Conservation (phyloP, 441 rosid species). For the Dalechampia spathulata region DNA sequence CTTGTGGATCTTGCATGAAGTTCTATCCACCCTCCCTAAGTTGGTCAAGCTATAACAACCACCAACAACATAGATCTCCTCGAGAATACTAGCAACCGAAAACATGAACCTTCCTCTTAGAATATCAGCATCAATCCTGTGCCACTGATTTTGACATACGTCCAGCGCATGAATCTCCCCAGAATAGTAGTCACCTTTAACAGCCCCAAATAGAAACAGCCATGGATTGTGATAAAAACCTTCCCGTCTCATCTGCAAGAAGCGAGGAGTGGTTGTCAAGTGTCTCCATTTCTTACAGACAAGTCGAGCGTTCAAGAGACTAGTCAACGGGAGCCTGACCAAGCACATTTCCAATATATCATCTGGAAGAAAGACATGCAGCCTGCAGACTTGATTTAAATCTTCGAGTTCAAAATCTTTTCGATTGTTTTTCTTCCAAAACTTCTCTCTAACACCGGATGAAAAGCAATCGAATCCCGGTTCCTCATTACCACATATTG, state of each 20-base stretch:
- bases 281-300: slow-evolving; percentile 92
- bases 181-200: slow-evolving; percentile 73
- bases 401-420: slow-evolving; percentile 42
- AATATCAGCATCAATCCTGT: slow-evolving; percentile 55
- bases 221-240: slow-evolving; percentile 69
- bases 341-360: slow-evolving; percentile 89
- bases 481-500: slow-evolving; percentile 65
- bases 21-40: slow-evolving; percentile 65
- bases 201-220: slow-evolving; percentile 83
- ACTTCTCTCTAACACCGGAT: slow-evolving; percentile 72
- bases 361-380: slow-evolving; percentile 75
- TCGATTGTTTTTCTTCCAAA: slow-evolving; percentile 64
- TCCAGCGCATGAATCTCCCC: slow-evolving; percentile 78
- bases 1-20: slow-evolving; percentile 82
- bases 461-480: slow-evolving; percentile 81
- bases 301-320: slow-evolving; percentile 79
- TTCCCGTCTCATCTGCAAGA: slow-evolving; percentile 65
- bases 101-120: slow-evolving; percentile 85
- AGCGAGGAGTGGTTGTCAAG: slow-evolving; percentile 62
- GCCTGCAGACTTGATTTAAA: slow-evolving; percentile 35
- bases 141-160: slow-evolving; percentile 73
- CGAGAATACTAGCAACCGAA: slow-evolving; percentile 61
- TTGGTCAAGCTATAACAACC: slow-evolving; percentile 74
- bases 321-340: slow-evolving; percentile 75
- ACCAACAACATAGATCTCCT: slow-evolving; percentile 74